Base-by-base conservation (phyloP, 306 rosid species). In the Fagus sylvatica region DNA sequence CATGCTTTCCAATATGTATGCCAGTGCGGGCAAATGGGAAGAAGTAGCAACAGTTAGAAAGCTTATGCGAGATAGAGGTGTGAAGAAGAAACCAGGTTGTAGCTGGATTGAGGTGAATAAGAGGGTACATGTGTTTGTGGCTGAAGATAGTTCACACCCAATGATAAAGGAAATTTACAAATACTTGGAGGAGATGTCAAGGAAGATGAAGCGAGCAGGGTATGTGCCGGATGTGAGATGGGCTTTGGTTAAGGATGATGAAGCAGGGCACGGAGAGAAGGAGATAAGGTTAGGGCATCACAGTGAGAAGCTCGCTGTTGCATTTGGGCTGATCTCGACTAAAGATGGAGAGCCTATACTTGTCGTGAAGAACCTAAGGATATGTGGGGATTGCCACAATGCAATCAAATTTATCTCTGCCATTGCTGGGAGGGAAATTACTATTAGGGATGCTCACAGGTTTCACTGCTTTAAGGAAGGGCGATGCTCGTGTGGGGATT, bases 361-460 rank as follows among this genome's bases (percentile, higher is more conserved):
- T 78, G 91, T 91, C 70, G 89, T 89, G 85, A 93, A 89, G 85
- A 91, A 93, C 81, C 87, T 91, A 70, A 83, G 98, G 77, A 93
- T 91, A 43, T 91, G 98, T 78, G 89, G 95, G 71, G 97, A 93
- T 81, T 93, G 97, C 75, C 98, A 93, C 83, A 93, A 85, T 36
- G 94, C 95, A 48, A 87, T 91, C 74, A 91, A 91, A 74, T 85
- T 76, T 76, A 89, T 94, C 61, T 90, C 98, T 7, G 82, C 80
- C 43, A 75, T 87, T 74, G 69, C 87, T 17, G 84, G 88, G 42
- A 86, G 98, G 82, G 93, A 91, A 85, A 91, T 93, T 80, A 88
- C 93, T 15, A 88, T 91, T 76, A 91, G 93, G 78, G 96, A 91
- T 78, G 43, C 88, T 69, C 88, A 90, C 62, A 82, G 98, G 78